Base-by-base conservation (phyloP, 345 rosid genomes). In the Boechera divaricarpa region DNA sequence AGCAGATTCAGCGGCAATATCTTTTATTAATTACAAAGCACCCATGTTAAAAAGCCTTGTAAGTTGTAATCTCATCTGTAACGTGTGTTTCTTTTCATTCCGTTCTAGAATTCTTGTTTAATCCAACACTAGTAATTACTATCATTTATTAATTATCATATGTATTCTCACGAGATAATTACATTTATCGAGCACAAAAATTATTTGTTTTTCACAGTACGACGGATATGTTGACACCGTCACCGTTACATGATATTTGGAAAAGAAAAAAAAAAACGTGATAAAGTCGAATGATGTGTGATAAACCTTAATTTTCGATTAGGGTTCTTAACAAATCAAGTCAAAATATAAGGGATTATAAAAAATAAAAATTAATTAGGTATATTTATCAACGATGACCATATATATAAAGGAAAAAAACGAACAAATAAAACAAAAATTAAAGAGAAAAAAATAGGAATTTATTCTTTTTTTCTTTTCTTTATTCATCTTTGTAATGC, bases 11-110 rank as follows among this genome's bases (percentile, higher is more conserved):
- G 56, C 63, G 65, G 63, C 53, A 39, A 49, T 53, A 58, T 49
- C 13, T 48, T 54, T 58, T 3, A 72, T 67, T 73, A 72, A 39
- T 51, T 66, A 66, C 69, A 66, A 78, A 58, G 64, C 77, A 65
- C 81, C 81, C 67, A 66, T 5, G 61, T 71, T 70, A 11, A 21
- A 63, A 62, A 36, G 41, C 75, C 29, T 70, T 71, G 76, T 71
- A 77, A 71, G 15, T 66, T 72, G 72, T 68, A 69, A 72, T 64
- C 11, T 32, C 64, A 49, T 64, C 7, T 32, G 68, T 78, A 72
- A 78, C 77, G 73, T 78, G 77, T 72, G 31, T 62, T 16, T 61
- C 15, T 57, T 67, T 59, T 38, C 53, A 57, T 36, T 60, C 55
- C 9, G 32, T 77, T 49, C 54, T 33, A 78, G 9, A 72, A 15